Evolutionary conservation across 257 asterid genomes (phyloP).

Genomic region (Scutellaria galericulata): DNA sequence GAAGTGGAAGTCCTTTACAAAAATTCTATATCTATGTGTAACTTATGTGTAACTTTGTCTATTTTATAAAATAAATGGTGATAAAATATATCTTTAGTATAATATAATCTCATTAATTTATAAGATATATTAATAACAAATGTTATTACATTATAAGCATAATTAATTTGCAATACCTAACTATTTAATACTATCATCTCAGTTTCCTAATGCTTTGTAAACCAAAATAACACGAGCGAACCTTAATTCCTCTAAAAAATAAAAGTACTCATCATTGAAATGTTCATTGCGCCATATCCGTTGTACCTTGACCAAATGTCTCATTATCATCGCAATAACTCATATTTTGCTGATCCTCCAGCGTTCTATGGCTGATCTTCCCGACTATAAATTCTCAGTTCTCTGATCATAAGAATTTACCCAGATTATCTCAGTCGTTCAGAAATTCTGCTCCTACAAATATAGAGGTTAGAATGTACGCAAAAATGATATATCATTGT

Average conservation of each 20-base stretch:
- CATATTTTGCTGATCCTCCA: constrained; percentile 35
- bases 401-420: constrained; percentile 22
- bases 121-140: too few relatives aligned
- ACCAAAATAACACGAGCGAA: too few relatives aligned
- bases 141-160: too few relatives aligned
- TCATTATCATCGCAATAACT: constrained; percentile 27
- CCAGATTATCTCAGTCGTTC: constrained; percentile 14
- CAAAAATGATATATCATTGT: not conserved
- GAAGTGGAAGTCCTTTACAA: not conserved
- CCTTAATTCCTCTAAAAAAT: not conserved
- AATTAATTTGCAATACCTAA: too few relatives aligned
- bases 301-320: constrained; percentile 18
- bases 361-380: constrained; percentile 8
- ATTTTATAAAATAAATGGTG: too few relatives aligned
- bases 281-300: constrained; percentile 39
- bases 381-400: constrained; percentile 17
- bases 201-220: too few relatives aligned
- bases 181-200: too few relatives aligned
- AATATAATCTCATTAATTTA: too few relatives aligned
- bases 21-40: too few relatives aligned
- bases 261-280: constrained; percentile 29
- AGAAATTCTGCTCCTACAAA: constrained; percentile 41
- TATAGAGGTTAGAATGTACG: not conserved
- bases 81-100: too few relatives aligned
- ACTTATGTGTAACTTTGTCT: too few relatives aligned